Base-by-base conservation (phyloP, 177 flowering plant species). In the Telopea speciosissima region DNA sequence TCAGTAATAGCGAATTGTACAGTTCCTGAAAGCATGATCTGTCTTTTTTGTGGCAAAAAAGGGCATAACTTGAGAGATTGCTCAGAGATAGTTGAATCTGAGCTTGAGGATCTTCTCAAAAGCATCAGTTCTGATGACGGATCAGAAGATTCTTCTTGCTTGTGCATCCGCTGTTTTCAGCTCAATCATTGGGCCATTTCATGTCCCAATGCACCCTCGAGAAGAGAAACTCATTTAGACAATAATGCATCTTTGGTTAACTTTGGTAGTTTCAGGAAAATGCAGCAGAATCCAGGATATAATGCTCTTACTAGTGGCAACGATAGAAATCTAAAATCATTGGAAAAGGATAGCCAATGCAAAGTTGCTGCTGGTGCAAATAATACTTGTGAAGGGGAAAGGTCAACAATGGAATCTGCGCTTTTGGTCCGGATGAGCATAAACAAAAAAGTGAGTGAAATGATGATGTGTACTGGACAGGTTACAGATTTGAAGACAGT, bases 181-280 rank as follows among this genome's bases (percentile, higher is more conserved):
- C 79, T 80, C n/a, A 81, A 79, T 75, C 98, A 90, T 78, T 89
- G 93, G 93, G 95, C 93, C 61, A 72, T 78, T 79, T 68, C 86
- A 12, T 93, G 96, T 69, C 96, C 96, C 9, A 75, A 49, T 67
- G 74, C 69, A 54, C 68, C 81, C 61, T 73, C 76, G 23, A 78
- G 75, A 61, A 70, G 69, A 65, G 28, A 68, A 33, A 63, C 49
- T 54, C 76, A 49, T 65, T 62, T 60, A 3, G 72, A 75, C 40
- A 25, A 28, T 49, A 64, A 69, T 70, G 63, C 65, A n/a, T 75
- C 79, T 70, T 69, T 79, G 44, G 63, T 59, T 58, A 68, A 70
- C 56, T 17, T 56, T 25, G 66, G 66, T 1, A 68, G 60, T 63
- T 59, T 60, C 56, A 31, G 54, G 21, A 66, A 74, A 71, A 33